These are phyloP conservation scores for Noccaea caerulescens DNA, from an alignment of 345 rosid genomes.

Conservation along the genomic window DNA sequence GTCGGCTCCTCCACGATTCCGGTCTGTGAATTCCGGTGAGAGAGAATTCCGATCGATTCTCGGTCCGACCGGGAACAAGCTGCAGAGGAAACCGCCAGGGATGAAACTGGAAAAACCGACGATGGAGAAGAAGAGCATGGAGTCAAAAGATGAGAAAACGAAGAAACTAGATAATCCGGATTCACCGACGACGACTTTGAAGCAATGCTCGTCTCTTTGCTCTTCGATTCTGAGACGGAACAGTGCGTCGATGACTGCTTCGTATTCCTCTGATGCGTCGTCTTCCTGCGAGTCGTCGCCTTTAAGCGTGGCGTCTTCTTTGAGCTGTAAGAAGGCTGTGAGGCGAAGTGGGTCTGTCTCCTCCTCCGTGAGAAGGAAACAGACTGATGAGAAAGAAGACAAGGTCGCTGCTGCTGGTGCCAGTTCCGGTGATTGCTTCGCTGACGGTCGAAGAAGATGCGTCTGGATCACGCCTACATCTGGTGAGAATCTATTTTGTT, in stretches of 20 bases:
- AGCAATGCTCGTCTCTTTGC: slow-evolving; percentile 46
- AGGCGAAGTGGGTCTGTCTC: slow-evolving; percentile 42
- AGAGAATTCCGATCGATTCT: slow-evolving; percentile 58
- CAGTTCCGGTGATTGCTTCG: slow-evolving; percentile 45
- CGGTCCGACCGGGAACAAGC: slow-evolving; percentile 66
- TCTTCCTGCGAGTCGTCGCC: slow-evolving; percentile 69
- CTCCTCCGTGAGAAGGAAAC: slow-evolving; percentile 52
- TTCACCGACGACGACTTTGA: slow-evolving; percentile 41
- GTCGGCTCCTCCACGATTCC: slow-evolving; percentile 66
- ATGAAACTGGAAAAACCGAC: slow-evolving; percentile 50
- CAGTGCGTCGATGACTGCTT: slow-evolving; percentile 58
- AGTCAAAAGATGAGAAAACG: slow-evolving; percentile 48
- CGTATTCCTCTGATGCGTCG: slow-evolving; percentile 83
- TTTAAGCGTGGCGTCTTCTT: slow-evolving; percentile 59
- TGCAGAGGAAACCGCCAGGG: slow-evolving; percentile 45
- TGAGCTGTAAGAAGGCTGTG: slow-evolving; percentile 53
- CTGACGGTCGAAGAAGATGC: slow-evolving; percentile 63
- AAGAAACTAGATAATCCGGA: slow-evolving; percentile 36
- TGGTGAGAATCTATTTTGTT: slow-evolving; percentile 49
- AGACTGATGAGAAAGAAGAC: slow-evolving; percentile 41
- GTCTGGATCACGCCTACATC: slow-evolving; percentile 81
- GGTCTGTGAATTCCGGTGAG: slow-evolving; percentile 53
- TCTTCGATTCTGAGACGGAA: slow-evolving; percentile 49
- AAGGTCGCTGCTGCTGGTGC: slow-evolving; percentile 34
- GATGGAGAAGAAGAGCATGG: slow-evolving; percentile 32